A percentile compares a stretch with the other conserved stretches of the same genome.
Conservation (phyloP, 1,139 yeast genomes). For the Geotrichum fermentans region DNA sequence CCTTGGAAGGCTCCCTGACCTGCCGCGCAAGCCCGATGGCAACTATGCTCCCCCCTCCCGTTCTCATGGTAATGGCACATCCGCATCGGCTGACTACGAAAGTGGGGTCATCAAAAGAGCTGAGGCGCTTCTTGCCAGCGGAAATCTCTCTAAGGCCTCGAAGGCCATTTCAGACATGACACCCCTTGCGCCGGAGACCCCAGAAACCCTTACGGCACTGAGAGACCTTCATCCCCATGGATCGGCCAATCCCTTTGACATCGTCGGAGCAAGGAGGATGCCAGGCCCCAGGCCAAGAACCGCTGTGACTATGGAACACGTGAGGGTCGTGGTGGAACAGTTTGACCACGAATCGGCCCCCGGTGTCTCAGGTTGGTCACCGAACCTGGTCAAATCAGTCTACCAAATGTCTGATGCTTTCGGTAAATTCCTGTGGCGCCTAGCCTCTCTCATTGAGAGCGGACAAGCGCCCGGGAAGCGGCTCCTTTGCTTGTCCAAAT, state of each 20-base stretch:
- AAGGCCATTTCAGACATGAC: too few species aligned
- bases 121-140: too few species aligned
- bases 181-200: too few species aligned
- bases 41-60: too few species aligned
- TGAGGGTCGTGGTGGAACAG: background rate
- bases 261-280: background rate
- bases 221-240: background rate
- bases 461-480: background rate
- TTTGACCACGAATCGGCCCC: background rate
- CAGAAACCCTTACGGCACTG: background rate
- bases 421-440: background rate
- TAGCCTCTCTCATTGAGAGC: background rate
- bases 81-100: too few species aligned
- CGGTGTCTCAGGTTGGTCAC: background rate
- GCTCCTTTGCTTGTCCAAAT: background rate
- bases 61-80: too few species aligned
- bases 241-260: background rate
- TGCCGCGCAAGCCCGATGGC: too few species aligned
- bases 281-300: too few species aligned
- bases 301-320: background rate
- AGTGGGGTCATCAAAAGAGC: too few species aligned
- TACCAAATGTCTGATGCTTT: background rate
- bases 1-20: too few species aligned
- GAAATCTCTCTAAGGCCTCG: too few species aligned
- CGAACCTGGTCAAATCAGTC: background rate